Evolutionary conservation across 2,329 filamentous ascomycete genomes (phyloP).

Genomic region (Magnaporthiopsis poae): DNA sequence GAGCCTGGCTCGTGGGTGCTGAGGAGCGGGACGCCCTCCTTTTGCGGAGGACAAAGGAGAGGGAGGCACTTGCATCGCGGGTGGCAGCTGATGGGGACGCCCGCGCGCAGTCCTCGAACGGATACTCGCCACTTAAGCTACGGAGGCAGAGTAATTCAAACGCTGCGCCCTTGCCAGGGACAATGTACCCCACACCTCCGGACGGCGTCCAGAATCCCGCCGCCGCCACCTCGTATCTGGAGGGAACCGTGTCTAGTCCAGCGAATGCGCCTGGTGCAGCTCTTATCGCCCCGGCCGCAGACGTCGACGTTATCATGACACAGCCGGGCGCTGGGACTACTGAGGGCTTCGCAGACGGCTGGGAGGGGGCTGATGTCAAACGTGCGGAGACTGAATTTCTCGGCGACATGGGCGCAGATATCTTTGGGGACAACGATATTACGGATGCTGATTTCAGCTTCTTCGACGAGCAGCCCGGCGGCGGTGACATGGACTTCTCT

Average conservation of each 20-base stretch:
- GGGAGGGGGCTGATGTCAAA: constrained; percentile 34
- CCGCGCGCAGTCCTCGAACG: constrained; percentile 34
- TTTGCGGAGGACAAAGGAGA: constrained; percentile 40
- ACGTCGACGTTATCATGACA: constrained; percentile 27
- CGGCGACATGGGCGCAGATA: constrained; percentile 57
- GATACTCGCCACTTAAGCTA: constrained; percentile 41
- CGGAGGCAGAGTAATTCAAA: constrained; percentile 38
- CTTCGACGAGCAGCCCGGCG: constrained; percentile 56
- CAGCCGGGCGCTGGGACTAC: constrained; percentile 15
- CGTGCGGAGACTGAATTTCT: constrained; percentile 48
- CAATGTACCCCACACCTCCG: constrained; percentile 64
- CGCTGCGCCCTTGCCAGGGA: constrained; percentile 29
- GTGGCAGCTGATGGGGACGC: constrained; percentile 33
- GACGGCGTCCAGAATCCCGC: constrained; percentile 49
- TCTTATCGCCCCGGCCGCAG: constrained; percentile 22
- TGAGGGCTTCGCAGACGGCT: constrained; percentile 27
- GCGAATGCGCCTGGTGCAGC: constrained; percentile 29
- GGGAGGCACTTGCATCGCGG: constrained; percentile 29
- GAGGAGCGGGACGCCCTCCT: constrained; percentile 38
- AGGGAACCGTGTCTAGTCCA: constrained; percentile 47
- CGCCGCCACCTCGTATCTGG: constrained; percentile 46
- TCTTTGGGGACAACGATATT: constrained; percentile 64
- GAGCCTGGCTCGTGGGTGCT: constrained; percentile 36
- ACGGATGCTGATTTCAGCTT: constrained; percentile 78
- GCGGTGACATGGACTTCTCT: constrained; percentile 13